Conservation (phyloP, 345 rosid genomes). For the Toxicodendron radicans region DNA sequence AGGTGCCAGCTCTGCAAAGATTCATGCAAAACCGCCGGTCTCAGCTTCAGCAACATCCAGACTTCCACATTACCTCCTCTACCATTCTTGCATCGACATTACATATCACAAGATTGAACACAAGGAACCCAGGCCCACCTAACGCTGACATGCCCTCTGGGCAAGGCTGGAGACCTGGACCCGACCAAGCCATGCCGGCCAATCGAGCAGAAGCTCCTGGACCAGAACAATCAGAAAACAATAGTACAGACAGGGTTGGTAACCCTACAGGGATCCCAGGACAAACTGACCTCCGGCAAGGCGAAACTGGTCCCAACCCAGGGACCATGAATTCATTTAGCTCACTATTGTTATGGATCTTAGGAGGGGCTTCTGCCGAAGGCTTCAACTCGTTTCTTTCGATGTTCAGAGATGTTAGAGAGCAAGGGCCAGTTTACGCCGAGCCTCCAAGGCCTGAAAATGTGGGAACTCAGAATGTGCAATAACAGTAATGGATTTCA, state of each 20-base stretch:
- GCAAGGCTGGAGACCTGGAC: slow-evolving; percentile 50
- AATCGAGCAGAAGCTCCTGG: slow-evolving; percentile 32
- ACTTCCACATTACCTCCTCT: slow-evolving; percentile 92
- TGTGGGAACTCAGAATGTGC: slow-evolving; percentile 25
- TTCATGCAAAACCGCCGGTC: slow-evolving; percentile 75
- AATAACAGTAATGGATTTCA: slow-evolving; percentile 8
- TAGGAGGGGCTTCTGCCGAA: slow-evolving; percentile 95
- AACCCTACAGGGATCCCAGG: slow-evolving; percentile 47
- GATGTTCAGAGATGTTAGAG: slow-evolving; percentile 90
- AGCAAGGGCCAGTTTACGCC: slow-evolving; percentile 62
- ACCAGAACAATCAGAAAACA: slow-evolving; percentile 33
- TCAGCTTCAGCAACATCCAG: slow-evolving; percentile 86
- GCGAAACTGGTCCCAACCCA: slow-evolving; percentile 52
- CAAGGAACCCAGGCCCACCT: slow-evolving; percentile 53
- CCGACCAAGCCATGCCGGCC: slow-evolving; percentile 36
- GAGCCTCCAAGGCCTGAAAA: slow-evolving; percentile 37
- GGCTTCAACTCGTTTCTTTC: slow-evolving; percentile 82
- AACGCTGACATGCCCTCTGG: slow-evolving; percentile 42
- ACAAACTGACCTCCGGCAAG: slow-evolving; percentile 44
- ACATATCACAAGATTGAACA: slow-evolving; percentile 85
- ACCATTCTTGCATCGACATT: slow-evolving; percentile 93
- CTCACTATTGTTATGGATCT: slow-evolving; percentile 83
- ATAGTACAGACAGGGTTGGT: slow-evolving; percentile 26
- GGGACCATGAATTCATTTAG: slow-evolving; percentile 82
- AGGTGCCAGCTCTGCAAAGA: slow-evolving; percentile 96